Conservation (phyloP, 2,329 filamentous ascomycete species). For the Arthrinium phaeospermum region DNA sequence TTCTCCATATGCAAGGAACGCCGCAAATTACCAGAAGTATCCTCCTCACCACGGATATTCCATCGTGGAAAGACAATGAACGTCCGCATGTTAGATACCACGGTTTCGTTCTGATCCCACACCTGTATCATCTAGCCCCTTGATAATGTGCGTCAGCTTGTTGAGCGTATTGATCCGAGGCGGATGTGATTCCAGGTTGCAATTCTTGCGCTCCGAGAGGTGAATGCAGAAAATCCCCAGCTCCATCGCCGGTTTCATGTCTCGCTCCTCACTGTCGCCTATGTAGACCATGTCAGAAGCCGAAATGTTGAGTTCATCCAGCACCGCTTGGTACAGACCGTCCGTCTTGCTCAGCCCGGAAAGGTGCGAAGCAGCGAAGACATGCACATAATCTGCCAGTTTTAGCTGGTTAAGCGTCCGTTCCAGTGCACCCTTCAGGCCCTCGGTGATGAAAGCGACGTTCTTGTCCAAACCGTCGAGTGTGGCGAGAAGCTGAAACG, state of each 20-base stretch:
- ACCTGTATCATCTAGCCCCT: too few species aligned
- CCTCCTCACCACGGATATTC: too few species aligned
- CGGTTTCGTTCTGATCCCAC: too few species aligned
- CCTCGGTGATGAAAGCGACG: constrained; percentile 52
- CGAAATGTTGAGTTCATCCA: not conserved
- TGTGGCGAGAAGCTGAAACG: constrained; percentile 39
- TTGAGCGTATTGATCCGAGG: not conserved
- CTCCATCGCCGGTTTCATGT: not conserved
- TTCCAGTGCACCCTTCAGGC: constrained; percentile 52
- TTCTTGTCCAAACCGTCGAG: constrained; percentile 44
- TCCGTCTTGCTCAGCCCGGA: constrained; percentile 7
- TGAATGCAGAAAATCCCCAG: not conserved
- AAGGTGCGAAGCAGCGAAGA: not conserved
- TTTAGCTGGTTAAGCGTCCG: not conserved
- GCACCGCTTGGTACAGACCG: not conserved
- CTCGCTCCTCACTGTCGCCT: not conserved
- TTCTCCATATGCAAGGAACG: too few species aligned
- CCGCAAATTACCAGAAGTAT: too few species aligned
- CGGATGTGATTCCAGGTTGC: not conserved
- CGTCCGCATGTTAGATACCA: too few species aligned
- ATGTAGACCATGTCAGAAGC: not conserved
- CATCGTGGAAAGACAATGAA: too few species aligned
- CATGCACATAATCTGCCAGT: not conserved
- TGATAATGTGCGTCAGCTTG: not conserved
- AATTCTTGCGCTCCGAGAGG: not conserved